Evolutionary conservation across 2,329 filamentous ascomycete species (phyloP), one percentile per base, ranked within the genome.

Genomic region (Mollisiaceae sp.): DNA sequence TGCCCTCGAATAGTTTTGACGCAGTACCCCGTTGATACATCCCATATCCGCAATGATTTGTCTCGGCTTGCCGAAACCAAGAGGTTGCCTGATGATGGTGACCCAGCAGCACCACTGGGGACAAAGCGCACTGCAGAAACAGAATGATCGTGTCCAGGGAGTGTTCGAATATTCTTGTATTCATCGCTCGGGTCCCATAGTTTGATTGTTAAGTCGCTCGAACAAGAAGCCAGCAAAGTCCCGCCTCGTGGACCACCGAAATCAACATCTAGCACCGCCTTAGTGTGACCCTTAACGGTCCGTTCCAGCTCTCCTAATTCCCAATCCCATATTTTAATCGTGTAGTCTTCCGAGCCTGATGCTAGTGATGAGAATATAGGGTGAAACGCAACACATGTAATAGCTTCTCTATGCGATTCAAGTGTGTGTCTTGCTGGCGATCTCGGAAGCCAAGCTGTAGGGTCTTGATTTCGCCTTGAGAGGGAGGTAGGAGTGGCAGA

Each of bases 271-370:
- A 95, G 80, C 0, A 97, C 93, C 3, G 92, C 88, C 75, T 91
- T 93, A 5, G 93, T 97, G 75, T 97, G 94, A 1, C 93, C 93
- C 76, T 97, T 97, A 64, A 97, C 86, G 0, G 94, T 97, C 68
- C 90, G 83, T 77, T 97, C 94, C 4, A 97, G 83, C 78, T 97
- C 94, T 57, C 94, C 94, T 27, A 96, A 80, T 75, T 97, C 94
- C 91, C 93, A 97, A 75, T 97, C 94, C 94, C 94, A 97, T 63
- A 97, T 94, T 75, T 97, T 97, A 77, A 98, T 97, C 8, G 91
- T 97, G 62, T 88, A 91, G 78, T 97, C 94, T 77, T 97, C 94
- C 9, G 93, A 96, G 18, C 92, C 94, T 0, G 93, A 95, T 11
- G 94, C 94, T 24, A 97, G 83, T 5, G 92, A 94, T 11, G 93